These are phyloP conservation scores for Fusarium armeniacum DNA, from an alignment of 2,329 filamentous ascomycete genomes.

Conservation along the genomic window DNA sequence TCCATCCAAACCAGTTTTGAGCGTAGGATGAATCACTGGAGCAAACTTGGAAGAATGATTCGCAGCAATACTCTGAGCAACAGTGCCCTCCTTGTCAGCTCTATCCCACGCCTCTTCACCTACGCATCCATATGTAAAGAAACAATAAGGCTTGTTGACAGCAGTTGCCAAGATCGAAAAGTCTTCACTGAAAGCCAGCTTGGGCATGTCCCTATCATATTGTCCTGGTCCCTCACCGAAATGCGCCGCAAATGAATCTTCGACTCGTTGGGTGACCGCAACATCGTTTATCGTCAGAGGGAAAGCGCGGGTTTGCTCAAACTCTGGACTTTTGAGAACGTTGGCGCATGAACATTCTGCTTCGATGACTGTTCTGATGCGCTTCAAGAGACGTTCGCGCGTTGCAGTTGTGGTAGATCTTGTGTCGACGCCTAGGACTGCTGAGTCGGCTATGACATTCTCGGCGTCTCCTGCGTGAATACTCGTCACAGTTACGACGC, in stretches of 20 bases:
- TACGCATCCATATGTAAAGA: conserved; percentile 43
- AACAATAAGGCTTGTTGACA: conserved; percentile 35
- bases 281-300: conserved; percentile 68
- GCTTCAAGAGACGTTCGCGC: conserved; percentile 53
- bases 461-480: conserved; percentile 59
- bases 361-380: conserved; percentile 61
- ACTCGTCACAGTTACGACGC: conserved; percentile 61
- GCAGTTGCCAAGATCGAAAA: conserved; percentile 56
- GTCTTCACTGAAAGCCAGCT: conserved; percentile 67
- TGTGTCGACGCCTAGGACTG: conserved; percentile 59
- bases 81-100: conserved; percentile 21
- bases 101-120: conserved; percentile 37
- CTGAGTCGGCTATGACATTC: conserved; percentile 62
- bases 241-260: conserved; percentile 60
- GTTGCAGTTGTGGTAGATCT: conserved; percentile 53
- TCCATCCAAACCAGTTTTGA: conserved; percentile 37
- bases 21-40: conserved; percentile 45
- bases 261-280: conserved; percentile 57
- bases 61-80: conserved; percentile 40
- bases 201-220: conserved; percentile 57
- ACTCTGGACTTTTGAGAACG: conserved; percentile 58
- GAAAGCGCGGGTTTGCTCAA: conserved; percentile 58
- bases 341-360: conserved; percentile 67
- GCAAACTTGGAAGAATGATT: conserved; percentile 50
- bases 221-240: conserved; percentile 53